Evolutionary conservation across 2,329 filamentous ascomycete species (phyloP), one percentile per base, ranked within the genome.

Genomic region (Exophiala phaeomuriformis): DNA sequence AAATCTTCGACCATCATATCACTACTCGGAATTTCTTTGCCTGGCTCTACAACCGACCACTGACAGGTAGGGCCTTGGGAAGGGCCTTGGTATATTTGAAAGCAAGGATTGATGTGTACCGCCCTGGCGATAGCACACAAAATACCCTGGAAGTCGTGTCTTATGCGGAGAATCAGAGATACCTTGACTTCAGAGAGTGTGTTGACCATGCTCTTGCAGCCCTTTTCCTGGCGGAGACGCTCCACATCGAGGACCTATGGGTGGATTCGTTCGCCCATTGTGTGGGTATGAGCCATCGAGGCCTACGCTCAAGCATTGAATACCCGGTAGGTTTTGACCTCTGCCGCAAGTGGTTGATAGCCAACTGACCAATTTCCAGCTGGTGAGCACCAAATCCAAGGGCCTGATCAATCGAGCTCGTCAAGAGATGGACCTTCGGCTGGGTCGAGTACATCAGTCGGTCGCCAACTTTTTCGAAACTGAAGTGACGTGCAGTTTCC

Each of bases 201-300:
- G 80, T 84, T 0, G 77, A 83, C 48, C 82, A 90, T 64, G 83
- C 86, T 0, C 66, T 90, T 36, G 86, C 83, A 0, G 72, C 84
- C 42, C 70, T 91, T 8, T 78, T 79, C 47, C 76, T 89, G 41
- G 82, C 85, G 1, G 87, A 91, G 64, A 72, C 76, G 27, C 84
- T 83, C 59, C 77, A 79, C 48, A 68, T 85, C 29, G 74, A 73
- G 49, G 76, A 81, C n/a, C 69, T 88, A 8, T 91, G 88, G 74
- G 77, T 83, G 7, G 79, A 87, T 63, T 83, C 87, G 0, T 89
- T 90, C 68, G 77, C 80, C 9, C 88, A 93, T 64, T 89, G 86
- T 64, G 84, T 85, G 35, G 88, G 87, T 41, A 90, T 91, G 86
- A 60, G 55, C 37, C 40, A 61, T 48, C 57, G 56, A 32, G 59